Evolutionary conservation across 495 filamentous ascomycete species (phyloP).

Genomic region (Durotheca rogersii): DNA sequence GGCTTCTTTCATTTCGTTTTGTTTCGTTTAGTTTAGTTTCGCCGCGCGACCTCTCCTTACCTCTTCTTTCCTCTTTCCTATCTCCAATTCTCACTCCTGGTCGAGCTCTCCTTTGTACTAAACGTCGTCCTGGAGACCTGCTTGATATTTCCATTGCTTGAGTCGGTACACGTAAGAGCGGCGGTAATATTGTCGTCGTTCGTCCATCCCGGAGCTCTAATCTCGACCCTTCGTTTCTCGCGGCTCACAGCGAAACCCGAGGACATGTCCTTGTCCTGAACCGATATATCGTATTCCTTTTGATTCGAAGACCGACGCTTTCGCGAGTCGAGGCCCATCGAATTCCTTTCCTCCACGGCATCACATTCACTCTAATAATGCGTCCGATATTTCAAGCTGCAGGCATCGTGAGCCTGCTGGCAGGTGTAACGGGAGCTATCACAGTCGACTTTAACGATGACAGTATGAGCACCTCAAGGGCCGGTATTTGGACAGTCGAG

Average conservation of each 20-base stretch:
- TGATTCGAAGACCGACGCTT: constrained; percentile 24
- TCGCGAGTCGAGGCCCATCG: constrained; percentile 5
- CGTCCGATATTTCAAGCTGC: constrained; percentile 15
- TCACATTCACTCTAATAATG: constrained; percentile 26
- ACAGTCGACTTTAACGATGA: constrained; percentile 21
- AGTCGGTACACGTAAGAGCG: background rate
- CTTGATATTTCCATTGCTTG: background rate
- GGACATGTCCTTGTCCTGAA: constrained; percentile 24
- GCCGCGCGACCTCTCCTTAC: constrained; percentile 19
- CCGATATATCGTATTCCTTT: constrained; percentile 1
- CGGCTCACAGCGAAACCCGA: background rate
- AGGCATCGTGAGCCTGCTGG: constrained; percentile 30
- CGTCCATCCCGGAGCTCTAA: background rate
- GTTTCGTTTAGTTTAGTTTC: constrained; percentile 26
- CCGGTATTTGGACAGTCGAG: background rate
- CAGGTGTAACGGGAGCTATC: constrained; percentile 25
- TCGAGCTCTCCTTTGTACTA: constrained; percentile 19
- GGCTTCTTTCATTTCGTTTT: constrained; percentile 22
- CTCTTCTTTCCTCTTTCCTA: constrained; percentile 13
- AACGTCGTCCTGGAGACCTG: constrained; percentile 8
- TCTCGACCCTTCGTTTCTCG: background rate
- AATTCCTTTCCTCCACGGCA: constrained; percentile 3
- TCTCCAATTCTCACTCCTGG: constrained; percentile 25
- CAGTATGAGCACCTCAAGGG: constrained; percentile 10
- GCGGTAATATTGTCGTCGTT: background rate